phyloP scores from a whole-genome alignment of 441 rosid species.

The Adansonia gregorii region DNA sequence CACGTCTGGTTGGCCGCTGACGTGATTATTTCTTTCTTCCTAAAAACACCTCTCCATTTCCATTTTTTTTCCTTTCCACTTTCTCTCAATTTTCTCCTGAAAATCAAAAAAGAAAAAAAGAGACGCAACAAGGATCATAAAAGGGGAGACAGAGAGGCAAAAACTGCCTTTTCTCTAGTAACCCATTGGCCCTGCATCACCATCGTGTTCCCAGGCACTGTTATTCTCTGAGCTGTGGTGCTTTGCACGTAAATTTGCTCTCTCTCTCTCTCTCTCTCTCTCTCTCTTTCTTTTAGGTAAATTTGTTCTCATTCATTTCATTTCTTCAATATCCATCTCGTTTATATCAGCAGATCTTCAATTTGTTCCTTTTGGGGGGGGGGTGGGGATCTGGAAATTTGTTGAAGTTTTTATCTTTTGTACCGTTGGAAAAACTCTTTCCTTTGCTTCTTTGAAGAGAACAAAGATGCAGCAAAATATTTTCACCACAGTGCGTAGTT shows the following conservation, averaged over 20 bases:
- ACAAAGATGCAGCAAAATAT: conserved; percentile 73
- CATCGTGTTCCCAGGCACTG: conserved; percentile 15
- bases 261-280: no score
- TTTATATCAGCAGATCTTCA: conserved; percentile 16
- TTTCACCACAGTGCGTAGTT: conserved; percentile 77
- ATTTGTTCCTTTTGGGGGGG: not conserved
- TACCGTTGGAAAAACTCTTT: not conserved
- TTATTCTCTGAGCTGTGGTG: conserved; percentile 33
- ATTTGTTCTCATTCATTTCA: conserved; percentile 9
- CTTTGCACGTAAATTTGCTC: conserved; percentile 36
- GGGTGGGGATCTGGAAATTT: not conserved
- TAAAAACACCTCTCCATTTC: not conserved
- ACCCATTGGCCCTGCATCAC: conserved; percentile 38
- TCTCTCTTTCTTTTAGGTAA: conserved; percentile 13
- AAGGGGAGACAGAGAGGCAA: not conserved
- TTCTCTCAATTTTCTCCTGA: conserved; percentile 23
- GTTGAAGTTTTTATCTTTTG: conserved; percentile 12
- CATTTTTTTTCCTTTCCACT: not conserved
- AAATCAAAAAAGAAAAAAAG: conserved; percentile 7
- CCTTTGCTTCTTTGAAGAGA: not conserved
- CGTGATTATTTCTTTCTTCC: conserved; percentile 25
- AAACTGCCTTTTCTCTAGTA: not conserved
- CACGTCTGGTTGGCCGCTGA: conserved; percentile 39
- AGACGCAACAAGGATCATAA: not conserved
- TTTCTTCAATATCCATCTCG: conserved; percentile 25